Base-by-base conservation (phyloP, 495 filamentous ascomycete genomes). In the Penicillium steckii region DNA sequence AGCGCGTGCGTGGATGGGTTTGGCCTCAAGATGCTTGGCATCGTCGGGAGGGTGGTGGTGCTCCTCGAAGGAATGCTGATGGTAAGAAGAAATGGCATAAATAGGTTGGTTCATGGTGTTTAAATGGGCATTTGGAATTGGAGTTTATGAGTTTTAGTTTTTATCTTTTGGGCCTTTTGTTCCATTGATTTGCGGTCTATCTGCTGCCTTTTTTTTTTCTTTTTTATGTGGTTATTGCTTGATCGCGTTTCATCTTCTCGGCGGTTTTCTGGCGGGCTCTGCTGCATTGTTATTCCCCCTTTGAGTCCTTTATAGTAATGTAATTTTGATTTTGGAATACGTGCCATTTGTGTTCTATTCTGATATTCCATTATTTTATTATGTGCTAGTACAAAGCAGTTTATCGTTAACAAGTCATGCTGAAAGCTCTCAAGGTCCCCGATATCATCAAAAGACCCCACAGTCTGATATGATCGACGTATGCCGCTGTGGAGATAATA, bases 1-100 rank as follows among this genome's bases (percentile, higher is more conserved):
- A 92, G 75, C 74, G 88, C 37, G 76, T 82, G 6, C 73, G 91
- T 15, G 91, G 91, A 0, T 97, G 91, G 90, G 83, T 95, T 1
- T 84, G 80, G 74, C 91, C 91, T 18, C 85, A 88, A 53, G 90
- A 95, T 71, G 69, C 80, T 37, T 78, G 82, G 72, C 76, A 80
- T 63, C 72, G 80, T 30, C 72, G 76, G 23, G 80, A 86, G 61
- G 76, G 74, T 7, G 70, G 68, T 30, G 68, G 68, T 9, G 64
- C 44, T 21, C 52, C 65, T 8, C 55, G 64, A n/a, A 65, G 59
- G 25, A 55, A 37, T 23, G 50, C 21, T 17, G 60, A 64, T 18
- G 35, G 42, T 12, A 68, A 56, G 53, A 73, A 72, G 57, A 70
- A 62, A 40, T 71, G 64, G 65, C 68, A 70, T 66, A 65, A 72